phyloP scores from a whole-genome alignment of 2,329 filamentous ascomycete genomes.

The Fonsecaea pugnacius region DNA sequence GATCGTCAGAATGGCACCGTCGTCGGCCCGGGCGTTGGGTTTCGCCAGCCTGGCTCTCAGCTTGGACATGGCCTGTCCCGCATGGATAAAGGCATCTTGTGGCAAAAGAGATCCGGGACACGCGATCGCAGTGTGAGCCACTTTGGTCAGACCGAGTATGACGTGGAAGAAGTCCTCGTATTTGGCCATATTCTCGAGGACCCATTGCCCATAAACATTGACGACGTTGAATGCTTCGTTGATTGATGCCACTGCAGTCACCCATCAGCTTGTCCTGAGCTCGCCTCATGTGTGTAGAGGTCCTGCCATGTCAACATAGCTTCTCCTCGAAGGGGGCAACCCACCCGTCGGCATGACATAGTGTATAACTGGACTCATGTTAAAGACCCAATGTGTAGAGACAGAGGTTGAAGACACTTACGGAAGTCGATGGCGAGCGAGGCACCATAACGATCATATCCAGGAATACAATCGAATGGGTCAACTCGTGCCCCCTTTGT shows the following conservation, averaged over 20 bases:
- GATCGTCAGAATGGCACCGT: not conserved
- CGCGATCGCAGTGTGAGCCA: slow-evolving; percentile 8
- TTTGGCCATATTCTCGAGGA: slow-evolving; percentile 7
- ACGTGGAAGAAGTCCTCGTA: slow-evolving; percentile 14
- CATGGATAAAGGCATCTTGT: slow-evolving; percentile 6
- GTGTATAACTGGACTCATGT: not conserved
- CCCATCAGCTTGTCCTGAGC: not conserved
- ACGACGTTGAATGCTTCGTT: slow-evolving; percentile 11
- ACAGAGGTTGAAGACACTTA: not conserved
- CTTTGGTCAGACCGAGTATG: slow-evolving; percentile 7
- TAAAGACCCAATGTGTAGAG: not conserved
- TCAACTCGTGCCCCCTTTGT: slow-evolving; percentile 5
- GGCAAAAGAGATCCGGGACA: slow-evolving; percentile 2
- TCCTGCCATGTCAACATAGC: too few species aligned
- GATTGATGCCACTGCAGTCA: slow-evolving; percentile 6
- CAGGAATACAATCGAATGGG: slow-evolving; percentile 8
- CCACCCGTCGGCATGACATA: slow-evolving; percentile 9
- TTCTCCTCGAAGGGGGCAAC: not conserved
- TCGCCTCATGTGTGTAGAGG: not conserved
- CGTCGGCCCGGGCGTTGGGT: not conserved
- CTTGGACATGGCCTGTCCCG: not conserved
- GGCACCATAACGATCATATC: not conserved
- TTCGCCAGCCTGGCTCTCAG: not conserved
- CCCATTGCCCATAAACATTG: slow-evolving; percentile 3
- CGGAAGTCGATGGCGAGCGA: slow-evolving; percentile 6